Base-by-base conservation (phyloP, 1,139 yeast genomes). In the Candida pseudocylindracea region DNA sequence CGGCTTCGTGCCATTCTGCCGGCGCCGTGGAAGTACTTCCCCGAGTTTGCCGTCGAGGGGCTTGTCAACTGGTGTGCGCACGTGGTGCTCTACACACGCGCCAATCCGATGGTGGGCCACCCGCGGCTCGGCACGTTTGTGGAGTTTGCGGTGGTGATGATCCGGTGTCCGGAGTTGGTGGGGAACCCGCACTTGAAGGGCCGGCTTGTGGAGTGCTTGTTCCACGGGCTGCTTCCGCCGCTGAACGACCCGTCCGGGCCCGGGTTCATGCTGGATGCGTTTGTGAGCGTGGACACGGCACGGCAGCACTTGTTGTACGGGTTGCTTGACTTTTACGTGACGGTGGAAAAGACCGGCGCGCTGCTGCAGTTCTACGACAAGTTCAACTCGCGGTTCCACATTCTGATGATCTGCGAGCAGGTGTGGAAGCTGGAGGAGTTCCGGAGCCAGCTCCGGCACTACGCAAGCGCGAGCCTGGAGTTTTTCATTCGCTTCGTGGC, bases 341-440 rank as follows among this genome's bases (percentile, higher is more conserved):
- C 80, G 63, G 88, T 85, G 36, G 99, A 88, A 49, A 81, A 80
- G 46, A 91, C 98, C 0, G 98, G 98, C 7, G 78, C 95, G 3
- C 73, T 91, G 6, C 73, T 93, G 0, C 98, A 88, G 51, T 88
- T 88, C 49, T 88, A 88, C 50, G 99, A 88, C 53, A 88, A 88
- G 51, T 88, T 91, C 55, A 85, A 81, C 51, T 70, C 81, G 33
- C 66, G 98, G 49, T 88, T 72, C 50, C 76, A 81, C 48, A 80
- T 85, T 31, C 75, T 95, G 2, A 69, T 70, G 33, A 75, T 91
- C 30, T 56, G 91, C 44, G 88, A 80, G 48, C 72, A 73, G 41
- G 57, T 88, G 34, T 88, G 96, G 93, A 67, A 72, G 38, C 68
- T 68, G 42, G 72, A 71, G 24, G 48, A 57, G 26, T 85, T 79